Conservation (phyloP, 2,329 filamentous ascomycete species). For the Aureobasidium sp. region DNA sequence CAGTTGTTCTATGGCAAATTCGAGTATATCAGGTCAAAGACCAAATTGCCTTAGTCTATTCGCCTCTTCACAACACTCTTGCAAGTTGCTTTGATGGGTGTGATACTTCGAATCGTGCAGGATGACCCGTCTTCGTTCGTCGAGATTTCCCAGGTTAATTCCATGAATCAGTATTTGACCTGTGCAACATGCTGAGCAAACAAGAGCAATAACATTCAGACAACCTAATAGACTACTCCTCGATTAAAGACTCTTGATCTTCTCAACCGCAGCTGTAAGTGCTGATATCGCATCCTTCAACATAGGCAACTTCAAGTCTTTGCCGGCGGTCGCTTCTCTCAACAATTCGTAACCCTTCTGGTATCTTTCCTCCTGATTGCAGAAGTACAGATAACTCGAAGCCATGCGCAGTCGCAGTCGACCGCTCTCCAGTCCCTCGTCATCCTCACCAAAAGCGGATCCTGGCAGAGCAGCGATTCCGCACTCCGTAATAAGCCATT, state of each 20-base stretch:
- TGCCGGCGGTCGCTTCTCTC: background rate
- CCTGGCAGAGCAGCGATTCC: background rate
- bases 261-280: background rate
- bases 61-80: too few species aligned
- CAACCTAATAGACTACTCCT: too few species aligned
- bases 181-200: too few species aligned
- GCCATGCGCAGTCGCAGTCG: background rate
- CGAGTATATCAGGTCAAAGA: too few species aligned
- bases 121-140: too few species aligned
- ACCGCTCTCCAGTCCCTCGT: background rate
- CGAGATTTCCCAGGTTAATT: too few species aligned
- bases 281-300: background rate
- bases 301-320: background rate
- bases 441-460: background rate
- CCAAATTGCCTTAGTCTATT: too few species aligned
- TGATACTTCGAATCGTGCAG: too few species aligned
- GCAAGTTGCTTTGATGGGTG: too few species aligned
- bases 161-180: too few species aligned
- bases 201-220: too few species aligned
- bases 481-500: background rate
- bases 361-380: background rate
- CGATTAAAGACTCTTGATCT: background rate
- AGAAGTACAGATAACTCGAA: background rate
- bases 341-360: background rate
- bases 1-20: too few species aligned